A percentile compares a stretch with the other conserved stretches of the same genome.
phyloP scores from a whole-genome alignment of 805 yeast species.

The Yarrowia sp. region DNA sequence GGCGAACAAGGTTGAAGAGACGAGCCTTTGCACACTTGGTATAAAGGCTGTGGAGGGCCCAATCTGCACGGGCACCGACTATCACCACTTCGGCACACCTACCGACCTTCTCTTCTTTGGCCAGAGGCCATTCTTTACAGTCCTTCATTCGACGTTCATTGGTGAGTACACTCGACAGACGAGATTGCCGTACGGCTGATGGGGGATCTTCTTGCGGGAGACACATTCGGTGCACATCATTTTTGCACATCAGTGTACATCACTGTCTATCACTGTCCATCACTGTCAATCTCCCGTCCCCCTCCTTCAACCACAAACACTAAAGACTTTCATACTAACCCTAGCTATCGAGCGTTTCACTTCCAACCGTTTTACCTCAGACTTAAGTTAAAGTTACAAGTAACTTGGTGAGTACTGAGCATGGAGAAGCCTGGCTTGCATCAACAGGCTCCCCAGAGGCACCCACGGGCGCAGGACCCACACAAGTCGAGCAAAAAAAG shows the following conservation, averaged over 20 bases:
- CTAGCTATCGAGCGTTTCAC: conserved; percentile 34
- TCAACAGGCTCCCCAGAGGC: neutral
- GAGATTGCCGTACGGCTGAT: neutral
- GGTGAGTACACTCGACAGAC: conserved; percentile 1
- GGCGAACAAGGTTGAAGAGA: conserved; percentile 13
- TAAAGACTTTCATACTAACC: conserved; percentile 12
- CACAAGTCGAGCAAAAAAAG: neutral
- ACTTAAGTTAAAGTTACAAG: conserved; percentile 16
- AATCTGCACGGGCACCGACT: conserved; percentile 1
- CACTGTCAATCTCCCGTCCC: conserved; percentile 19
- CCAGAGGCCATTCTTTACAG: neutral
- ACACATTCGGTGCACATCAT: neutral
- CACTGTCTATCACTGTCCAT: neutral
- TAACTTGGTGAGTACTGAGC: conserved; percentile 15
- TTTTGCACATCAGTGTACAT: neutral
- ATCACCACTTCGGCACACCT: conserved; percentile 4
- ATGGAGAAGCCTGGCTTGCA: neutral
- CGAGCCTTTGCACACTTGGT: neutral
- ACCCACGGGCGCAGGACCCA: neutral
- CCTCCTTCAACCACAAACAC: neutral
- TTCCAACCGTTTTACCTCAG: conserved; percentile 11
- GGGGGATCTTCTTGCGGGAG: too few species aligned
- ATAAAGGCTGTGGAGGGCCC: conserved; percentile 1
- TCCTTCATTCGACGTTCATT: neutral
- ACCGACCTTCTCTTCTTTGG: conserved; percentile 4